Evolutionary conservation across 805 yeast species (phyloP).

Genomic region (Wickerhamomyces queroliae): DNA sequence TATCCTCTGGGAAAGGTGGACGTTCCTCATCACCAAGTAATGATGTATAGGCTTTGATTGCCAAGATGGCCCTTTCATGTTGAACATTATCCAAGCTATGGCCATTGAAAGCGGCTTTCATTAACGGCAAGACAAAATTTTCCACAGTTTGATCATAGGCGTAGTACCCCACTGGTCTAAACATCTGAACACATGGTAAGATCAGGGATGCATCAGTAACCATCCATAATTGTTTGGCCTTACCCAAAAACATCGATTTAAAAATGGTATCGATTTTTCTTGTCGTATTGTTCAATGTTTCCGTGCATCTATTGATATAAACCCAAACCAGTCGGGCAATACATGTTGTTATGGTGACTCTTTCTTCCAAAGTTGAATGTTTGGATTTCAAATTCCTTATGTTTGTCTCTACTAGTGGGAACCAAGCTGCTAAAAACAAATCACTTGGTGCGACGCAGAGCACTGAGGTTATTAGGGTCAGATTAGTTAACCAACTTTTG

Average conservation of each 20-base stretch:
- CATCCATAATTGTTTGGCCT: constrained; percentile 73
- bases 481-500: constrained; percentile 61
- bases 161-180: constrained; percentile 74
- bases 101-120: constrained; percentile 57
- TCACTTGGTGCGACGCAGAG: constrained; percentile 79
- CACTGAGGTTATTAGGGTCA: constrained; percentile 64
- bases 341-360: constrained; percentile 56
- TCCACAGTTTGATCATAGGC: constrained; percentile 78
- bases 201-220: constrained; percentile 55
- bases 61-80: constrained; percentile 67
- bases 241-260: constrained; percentile 46
- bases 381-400: constrained; percentile 63
- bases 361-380: constrained; percentile 31
- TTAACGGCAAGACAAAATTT: constrained; percentile 64
- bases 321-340: constrained; percentile 84
- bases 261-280: constrained; percentile 67
- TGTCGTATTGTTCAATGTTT: constrained; percentile 82
- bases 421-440: constrained; percentile 70
- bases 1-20: constrained; percentile 69
- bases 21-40: constrained; percentile 60
- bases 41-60: constrained; percentile 66
- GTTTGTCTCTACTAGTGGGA: constrained; percentile 55
- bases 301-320: constrained; percentile 78
- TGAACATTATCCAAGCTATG: constrained; percentile 50
- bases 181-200: constrained; percentile 61